phyloP scores from a whole-genome alignment of 352 stramenopile genomes.

The Phytophthora tubulina region DNA sequence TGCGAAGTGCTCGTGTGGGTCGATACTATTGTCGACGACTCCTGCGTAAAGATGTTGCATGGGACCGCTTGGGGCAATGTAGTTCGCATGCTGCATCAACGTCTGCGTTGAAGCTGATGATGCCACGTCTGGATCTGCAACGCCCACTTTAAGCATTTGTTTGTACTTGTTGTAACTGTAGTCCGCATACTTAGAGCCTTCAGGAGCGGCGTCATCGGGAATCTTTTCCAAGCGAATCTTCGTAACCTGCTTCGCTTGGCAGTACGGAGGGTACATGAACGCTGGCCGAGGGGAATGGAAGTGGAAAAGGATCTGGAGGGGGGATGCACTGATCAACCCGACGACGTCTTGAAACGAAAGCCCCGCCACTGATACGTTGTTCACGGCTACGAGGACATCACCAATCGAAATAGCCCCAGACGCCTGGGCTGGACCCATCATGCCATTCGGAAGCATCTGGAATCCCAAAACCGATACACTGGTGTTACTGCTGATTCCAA shows the following conservation, averaged over 20 bases:
- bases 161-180: conserved; percentile 82
- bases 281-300: conserved; percentile 81
- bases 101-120: conserved; percentile 43
- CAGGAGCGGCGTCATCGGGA: conserved; percentile 39
- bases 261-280: conserved; percentile 74
- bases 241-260: conserved; percentile 67
- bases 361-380: conserved; percentile 67
- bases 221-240: conserved; percentile 57
- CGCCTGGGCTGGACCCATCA: conserved; percentile 79
- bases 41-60: conserved; percentile 91
- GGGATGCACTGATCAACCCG: conserved; percentile 69
- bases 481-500: conserved; percentile 73
- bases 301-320: conserved; percentile 79
- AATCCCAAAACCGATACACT: conserved; percentile 85
- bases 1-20: conserved; percentile 90
- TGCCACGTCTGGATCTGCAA: conserved; percentile 41
- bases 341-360: conserved; percentile 84
- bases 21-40: conserved; percentile 91
- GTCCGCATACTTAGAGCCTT: conserved; percentile 62
- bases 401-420: conserved; percentile 77
- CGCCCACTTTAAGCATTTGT: conserved; percentile 70
- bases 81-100: conserved; percentile 61
- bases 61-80: conserved; percentile 79
- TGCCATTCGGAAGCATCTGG: conserved; percentile 72
- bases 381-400: conserved; percentile 84